Conservation (phyloP, 345 rosid genomes). For the Eucalyptus polyanthemos region DNA sequence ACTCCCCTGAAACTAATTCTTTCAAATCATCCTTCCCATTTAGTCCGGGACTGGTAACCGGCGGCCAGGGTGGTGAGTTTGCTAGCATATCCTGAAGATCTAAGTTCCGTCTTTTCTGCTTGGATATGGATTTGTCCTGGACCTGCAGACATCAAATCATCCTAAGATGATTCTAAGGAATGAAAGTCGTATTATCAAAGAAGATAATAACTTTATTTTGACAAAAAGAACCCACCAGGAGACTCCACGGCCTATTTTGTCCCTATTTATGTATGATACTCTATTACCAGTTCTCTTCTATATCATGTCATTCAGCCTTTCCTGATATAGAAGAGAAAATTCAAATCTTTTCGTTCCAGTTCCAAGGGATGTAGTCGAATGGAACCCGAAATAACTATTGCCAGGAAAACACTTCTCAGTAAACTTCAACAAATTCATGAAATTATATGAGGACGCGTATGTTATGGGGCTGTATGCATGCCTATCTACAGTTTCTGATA, state of each 20-base stretch:
- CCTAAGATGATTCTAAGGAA: neutral
- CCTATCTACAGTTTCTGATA: neutral
- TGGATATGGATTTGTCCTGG: conserved; percentile 22
- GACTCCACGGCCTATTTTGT: neutral
- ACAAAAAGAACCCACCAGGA: neutral
- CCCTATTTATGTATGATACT: neutral
- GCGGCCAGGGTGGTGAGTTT: conserved; percentile 55
- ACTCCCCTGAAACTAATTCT: conserved; percentile 48
- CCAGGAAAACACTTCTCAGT: neutral
- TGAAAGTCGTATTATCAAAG: neutral
- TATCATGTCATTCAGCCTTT: neutral
- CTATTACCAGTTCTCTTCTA: neutral
- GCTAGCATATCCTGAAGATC: conserved; percentile 58
- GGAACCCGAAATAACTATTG: neutral
- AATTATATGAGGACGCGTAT: neutral
- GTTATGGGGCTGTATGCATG: neutral
- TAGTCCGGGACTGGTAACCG: conserved; percentile 21
- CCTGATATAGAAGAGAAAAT: neutral
- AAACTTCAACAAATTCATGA: neutral
- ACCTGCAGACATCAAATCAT: neutral
- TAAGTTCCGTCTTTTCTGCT: conserved; percentile 48
- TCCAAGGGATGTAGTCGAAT: neutral
- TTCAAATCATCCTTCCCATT: conserved; percentile 37
- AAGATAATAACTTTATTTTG: neutral
- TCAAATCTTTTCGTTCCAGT: neutral